Percentiles rank a stretch among this genome's conserved stretches.
phyloP scores from a whole-genome alignment of 1,139 yeast species.

The Diutina pseudorugosa region DNA sequence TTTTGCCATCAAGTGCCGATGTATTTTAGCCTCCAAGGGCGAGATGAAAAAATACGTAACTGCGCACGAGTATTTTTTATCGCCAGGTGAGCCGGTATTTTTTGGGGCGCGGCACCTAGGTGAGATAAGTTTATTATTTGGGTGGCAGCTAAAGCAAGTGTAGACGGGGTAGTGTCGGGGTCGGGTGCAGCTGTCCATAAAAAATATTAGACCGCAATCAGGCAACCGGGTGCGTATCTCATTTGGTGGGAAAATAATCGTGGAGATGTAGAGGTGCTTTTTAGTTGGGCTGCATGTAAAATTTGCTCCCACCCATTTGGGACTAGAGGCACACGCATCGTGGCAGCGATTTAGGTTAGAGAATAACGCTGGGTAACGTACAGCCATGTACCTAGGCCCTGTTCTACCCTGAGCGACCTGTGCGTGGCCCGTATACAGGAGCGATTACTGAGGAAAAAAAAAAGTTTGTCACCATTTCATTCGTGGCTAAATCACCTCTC shows the following conservation, averaged over 20 bases:
- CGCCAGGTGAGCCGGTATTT: not conserved
- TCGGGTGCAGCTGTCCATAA: not conserved
- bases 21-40: not conserved
- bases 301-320: not conserved
- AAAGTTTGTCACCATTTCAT: too few relatives aligned
- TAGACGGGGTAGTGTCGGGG: too few relatives aligned
- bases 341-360: not conserved
- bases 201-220: not conserved
- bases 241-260: too few relatives aligned
- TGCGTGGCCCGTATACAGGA: not conserved
- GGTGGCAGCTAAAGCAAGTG: too few relatives aligned
- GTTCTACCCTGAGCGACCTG: not conserved
- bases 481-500: too few relatives aligned
- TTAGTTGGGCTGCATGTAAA: not conserved
- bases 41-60: not conserved
- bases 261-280: not conserved
- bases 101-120: too few relatives aligned
- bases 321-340: not conserved
- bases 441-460: not conserved
- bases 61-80: not conserved
- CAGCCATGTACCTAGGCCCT: not conserved
- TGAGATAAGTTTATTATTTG: too few relatives aligned
- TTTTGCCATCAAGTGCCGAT: not conserved
- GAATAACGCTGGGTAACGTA: not conserved
- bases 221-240: not conserved